Evolutionary conservation across 192 early-diverging fungal species (phyloP), one percentile per base, ranked within the genome.

Genomic region (Coemansia pectinata): DNA sequence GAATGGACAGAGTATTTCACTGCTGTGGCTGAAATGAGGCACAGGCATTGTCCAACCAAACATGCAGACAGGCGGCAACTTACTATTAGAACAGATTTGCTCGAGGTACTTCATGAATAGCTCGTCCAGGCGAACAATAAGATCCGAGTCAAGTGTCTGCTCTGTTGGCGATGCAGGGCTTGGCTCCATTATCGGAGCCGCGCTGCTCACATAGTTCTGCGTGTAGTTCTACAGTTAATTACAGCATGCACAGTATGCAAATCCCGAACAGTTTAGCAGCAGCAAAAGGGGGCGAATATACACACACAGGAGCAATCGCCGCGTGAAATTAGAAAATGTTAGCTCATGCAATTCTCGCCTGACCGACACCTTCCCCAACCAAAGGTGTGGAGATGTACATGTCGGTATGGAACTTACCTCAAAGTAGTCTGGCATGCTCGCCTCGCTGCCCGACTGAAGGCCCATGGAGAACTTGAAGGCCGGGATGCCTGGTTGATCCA

Each of bases 61-160:
- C 17, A n/a, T 9, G 55, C 31, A 12, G 12, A 34, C 14, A 15
- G 55, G 11, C 25, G 14, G 29, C 57, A 15, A 78, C 70, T 86
- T 89, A 87, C 87, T 79, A 71, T 91, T 83, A 2, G 90, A 91
- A 60, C 90, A 91, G 23, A 91, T 84, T 25, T 85, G 76, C 69
- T 89, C 86, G 21, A 91, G 83, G 42, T 90, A 91, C 39, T 78
- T 87, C 74, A 89, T 85, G 64, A 91, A 91, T 3, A 91, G 79
- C 58, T 86, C 88, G 76, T 90, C 88, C 39, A 91, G 72, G 48
- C 76, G 76, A 29, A 63, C 60, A 55, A 83, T 70, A 38, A 83
- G 62, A 25, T 83, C 76, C 19, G 73, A 64, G 42, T 87, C 73
- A 11, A 90, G 78, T 9, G 71, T 76, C 65, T 73, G 83, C 60